phyloP scores from a whole-genome alignment of 345 rosid genomes.

The Rhodamnia argentea region DNA sequence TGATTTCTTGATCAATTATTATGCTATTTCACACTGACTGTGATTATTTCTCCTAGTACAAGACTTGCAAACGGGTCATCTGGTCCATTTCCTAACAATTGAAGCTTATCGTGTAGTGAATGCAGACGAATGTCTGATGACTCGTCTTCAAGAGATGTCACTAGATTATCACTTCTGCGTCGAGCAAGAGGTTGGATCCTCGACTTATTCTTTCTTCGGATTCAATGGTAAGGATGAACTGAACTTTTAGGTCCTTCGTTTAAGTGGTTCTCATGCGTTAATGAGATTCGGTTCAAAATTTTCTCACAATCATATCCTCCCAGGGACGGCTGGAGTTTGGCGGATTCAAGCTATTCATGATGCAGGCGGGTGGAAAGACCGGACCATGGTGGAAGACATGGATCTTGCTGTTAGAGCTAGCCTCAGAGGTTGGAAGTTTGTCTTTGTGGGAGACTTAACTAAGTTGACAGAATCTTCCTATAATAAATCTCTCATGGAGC shows the following conservation, averaged over 20 bases:
- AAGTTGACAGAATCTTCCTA: not conserved
- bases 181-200: conserved; percentile 52
- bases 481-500: not conserved
- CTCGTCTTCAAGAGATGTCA: conserved; percentile 51
- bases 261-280: not conserved
- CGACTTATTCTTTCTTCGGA: conserved; percentile 43
- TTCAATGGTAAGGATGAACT: conserved; percentile 29
- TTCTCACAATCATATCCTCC: not conserved
- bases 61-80: not conserved
- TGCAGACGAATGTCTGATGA: conserved; percentile 45
- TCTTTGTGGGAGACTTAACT: conserved; percentile 30
- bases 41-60: not conserved
- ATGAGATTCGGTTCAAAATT: not conserved
- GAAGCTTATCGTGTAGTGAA: conserved; percentile 18
- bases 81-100: not conserved
- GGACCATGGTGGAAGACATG: conserved; percentile 57
- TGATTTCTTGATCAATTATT: not conserved
- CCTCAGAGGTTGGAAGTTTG: conserved; percentile 48
- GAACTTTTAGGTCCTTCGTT: not conserved
- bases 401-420: conserved; percentile 49
- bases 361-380: conserved; percentile 55
- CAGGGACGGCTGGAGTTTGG: conserved; percentile 51
- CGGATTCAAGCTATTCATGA: conserved; percentile 35
- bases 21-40: not conserved
- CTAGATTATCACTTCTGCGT: conserved; percentile 37